phyloP scores from a whole-genome alignment of 306 rosid species.

The Dalbergia oliveri region DNA sequence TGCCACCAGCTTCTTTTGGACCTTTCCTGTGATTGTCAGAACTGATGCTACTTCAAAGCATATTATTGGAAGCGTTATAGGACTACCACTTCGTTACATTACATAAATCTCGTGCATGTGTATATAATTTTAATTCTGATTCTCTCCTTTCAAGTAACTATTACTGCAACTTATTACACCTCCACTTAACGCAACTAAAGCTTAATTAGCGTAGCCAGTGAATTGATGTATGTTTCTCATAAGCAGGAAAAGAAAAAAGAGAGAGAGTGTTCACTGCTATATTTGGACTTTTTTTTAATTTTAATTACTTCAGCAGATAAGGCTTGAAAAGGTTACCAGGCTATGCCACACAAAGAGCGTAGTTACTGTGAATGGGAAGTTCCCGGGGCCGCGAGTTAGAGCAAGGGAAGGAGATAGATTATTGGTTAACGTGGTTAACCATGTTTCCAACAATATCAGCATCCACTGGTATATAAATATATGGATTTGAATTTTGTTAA shows the following conservation, averaged over 20 bases:
- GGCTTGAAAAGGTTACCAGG: constrained; percentile 60
- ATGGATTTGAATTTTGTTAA: constrained; percentile 8
- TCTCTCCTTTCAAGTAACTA: too few species aligned
- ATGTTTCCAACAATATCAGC: constrained; percentile 67
- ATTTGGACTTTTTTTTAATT: background rate
- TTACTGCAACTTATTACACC: too few species aligned
- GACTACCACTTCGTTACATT: constrained; percentile 55
- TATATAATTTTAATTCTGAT: too few species aligned
- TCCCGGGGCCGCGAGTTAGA: constrained; percentile 71
- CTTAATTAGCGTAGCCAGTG: too few species aligned
- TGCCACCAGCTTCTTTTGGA: constrained; percentile 46
- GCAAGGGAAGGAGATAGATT: constrained; percentile 80
- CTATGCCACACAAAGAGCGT: constrained; percentile 71
- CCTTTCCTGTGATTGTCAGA: constrained; percentile 33
- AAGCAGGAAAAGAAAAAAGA: too few species aligned
- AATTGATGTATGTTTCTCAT: too few species aligned
- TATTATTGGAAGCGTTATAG: constrained; percentile 52
- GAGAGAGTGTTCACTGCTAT: too few species aligned
- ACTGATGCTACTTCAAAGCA: constrained; percentile 45
- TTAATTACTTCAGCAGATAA: constrained; percentile 51
- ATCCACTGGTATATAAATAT: constrained; percentile 64
- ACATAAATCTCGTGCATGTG: too few species aligned
- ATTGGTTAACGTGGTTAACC: constrained; percentile 72
- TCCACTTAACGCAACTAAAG: too few species aligned
- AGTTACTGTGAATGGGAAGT: constrained; percentile 69